phyloP scores from a whole-genome alignment of 2,329 filamentous ascomycete genomes.

The Metarhizium robertsii region DNA sequence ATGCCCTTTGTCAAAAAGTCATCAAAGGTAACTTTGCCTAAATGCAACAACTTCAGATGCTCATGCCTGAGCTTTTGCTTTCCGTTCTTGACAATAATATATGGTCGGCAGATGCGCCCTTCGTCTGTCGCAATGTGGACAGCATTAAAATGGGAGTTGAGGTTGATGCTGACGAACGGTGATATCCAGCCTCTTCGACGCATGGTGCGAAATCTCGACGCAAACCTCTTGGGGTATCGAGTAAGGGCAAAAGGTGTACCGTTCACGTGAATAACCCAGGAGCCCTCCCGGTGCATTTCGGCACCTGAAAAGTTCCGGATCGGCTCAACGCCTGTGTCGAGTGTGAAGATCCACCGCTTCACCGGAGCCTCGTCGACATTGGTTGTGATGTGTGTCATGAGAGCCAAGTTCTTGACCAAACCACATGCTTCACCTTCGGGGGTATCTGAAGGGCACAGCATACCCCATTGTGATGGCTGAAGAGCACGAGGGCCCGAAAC shows the following conservation, averaged over 20 bases:
- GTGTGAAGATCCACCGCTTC: conserved; percentile 72
- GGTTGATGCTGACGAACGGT: conserved; percentile 92
- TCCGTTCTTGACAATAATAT: conserved; percentile 88
- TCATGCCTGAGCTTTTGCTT: conserved; percentile 70
- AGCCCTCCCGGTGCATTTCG: conserved; percentile 76
- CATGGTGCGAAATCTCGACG: conserved; percentile 76
- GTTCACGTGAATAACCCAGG: conserved; percentile 90
- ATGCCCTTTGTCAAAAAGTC: conserved; percentile 85
- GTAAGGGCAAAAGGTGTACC: conserved; percentile 89
- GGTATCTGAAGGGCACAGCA: conserved; percentile 95
- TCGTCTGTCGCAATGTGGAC: conserved; percentile 97
- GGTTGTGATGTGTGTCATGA: conserved; percentile 99
- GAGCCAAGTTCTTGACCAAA: conserved; percentile 91
- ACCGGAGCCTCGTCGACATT: conserved; percentile 91
- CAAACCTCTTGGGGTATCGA: conserved; percentile 75
- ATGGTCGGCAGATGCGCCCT: conserved; percentile 88
- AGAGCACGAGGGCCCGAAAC: conserved; percentile 91
- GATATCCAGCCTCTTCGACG: conserved; percentile 86
- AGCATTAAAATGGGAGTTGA: conserved; percentile 84
- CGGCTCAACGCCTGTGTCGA: conserved; percentile 75
- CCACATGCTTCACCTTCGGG: conserved; percentile 98
- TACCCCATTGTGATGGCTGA: conserved; percentile 95
- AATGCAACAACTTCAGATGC: conserved; percentile 73
- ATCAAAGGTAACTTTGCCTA: conserved; percentile 81
- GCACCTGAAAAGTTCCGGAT: conserved; percentile 63